These are phyloP conservation scores for Penicillium concentricum DNA, from an alignment of 2,329 filamentous ascomycete genomes.

Conservation along the genomic window DNA sequence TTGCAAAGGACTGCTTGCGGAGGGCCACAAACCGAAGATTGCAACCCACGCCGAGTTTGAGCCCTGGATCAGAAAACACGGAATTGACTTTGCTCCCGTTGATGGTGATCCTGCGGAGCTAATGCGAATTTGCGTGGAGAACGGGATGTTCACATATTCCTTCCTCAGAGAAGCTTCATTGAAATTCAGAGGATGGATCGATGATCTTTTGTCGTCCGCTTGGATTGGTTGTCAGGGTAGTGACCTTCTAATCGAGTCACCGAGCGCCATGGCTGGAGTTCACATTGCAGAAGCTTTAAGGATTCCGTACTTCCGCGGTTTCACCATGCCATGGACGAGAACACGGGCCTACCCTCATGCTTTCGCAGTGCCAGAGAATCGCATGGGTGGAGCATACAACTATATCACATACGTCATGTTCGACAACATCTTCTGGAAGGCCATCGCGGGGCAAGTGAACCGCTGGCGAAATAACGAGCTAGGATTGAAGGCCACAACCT, in stretches of 20 bases:
- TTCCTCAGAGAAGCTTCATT: constrained; percentile 84
- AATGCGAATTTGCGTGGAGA: constrained; percentile 94
- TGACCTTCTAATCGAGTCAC: constrained; percentile 90
- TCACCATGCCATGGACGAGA: constrained; percentile 98
- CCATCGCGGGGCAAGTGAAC: constrained; percentile 87
- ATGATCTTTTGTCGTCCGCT: constrained; percentile 77
- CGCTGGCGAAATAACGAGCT: constrained; percentile 83
- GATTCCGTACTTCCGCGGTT: constrained; percentile 95
- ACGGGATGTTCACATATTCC: constrained; percentile 92
- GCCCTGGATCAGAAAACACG: constrained; percentile 84
- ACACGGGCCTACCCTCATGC: constrained; percentile 95
- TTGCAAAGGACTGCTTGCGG: constrained; percentile 82
- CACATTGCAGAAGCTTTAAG: constrained; percentile 91
- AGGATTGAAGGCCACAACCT: constrained; percentile 72
- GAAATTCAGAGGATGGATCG: constrained; percentile 93
- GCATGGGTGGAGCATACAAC: constrained; percentile 94
- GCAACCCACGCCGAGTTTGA: constrained; percentile 91
- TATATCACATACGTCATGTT: constrained; percentile 95
- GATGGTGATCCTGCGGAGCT: constrained; percentile 90
- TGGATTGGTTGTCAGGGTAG: constrained; percentile 82
- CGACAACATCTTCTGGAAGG: constrained; percentile 95
- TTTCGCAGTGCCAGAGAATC: constrained; percentile 87
- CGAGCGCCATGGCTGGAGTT: constrained; percentile 95
- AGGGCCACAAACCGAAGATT: constrained; percentile 83
- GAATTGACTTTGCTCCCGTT: constrained; percentile 86